Evolutionary conservation across 371 early-diverging fungal genomes (phyloP), one percentile per base, ranked within the genome.

Genomic region (Syncephalastrum racemosum): DNA sequence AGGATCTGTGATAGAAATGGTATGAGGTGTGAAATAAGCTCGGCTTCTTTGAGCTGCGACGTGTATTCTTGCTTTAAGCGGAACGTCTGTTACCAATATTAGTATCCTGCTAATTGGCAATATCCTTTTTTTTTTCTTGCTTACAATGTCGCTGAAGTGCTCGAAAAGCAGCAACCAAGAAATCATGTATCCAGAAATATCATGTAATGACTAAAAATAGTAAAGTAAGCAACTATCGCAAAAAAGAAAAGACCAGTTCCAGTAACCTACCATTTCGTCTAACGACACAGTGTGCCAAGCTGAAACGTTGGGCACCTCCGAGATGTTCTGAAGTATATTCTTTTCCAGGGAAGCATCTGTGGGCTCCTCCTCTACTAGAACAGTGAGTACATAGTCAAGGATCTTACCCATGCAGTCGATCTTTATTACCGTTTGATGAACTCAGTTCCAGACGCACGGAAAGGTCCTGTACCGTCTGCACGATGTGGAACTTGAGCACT

Each of bases 71-170:
- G 73, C 61, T 87, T 88, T 59, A 92, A 72, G 25, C 87, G 82
- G 66, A 85, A 91, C 14, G 92, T 91, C 91, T 92, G 67, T 12
- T 24, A 41, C 46, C 14, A 40, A 31, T 7, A 31, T 31, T 31
- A 31, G 36, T 31, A 31, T 31, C 36, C 36, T 1, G 36, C 36
- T 31, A 31, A 31, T 31, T 31, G 12, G 36, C 6, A 8, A 8
- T 31, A 10, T 31, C 36, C 36, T 2, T 31, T 10, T 31, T 31
- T 5, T 27, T 27, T 8, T 5, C 10, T 31, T 31, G 65, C 82
- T 72, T 82, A 92, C 92, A 54, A 91, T 86, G 64, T 90, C 86
- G n/a, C 81, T 81, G 60, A 93, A 89, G 41, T 91, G 86, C 58
- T 87, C 89, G 59, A 91, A 83, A 36, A 89, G 60, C 12, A 86